Base-by-base conservation (phyloP, 129 eudicot species). In the Flaveria robusta region DNA sequence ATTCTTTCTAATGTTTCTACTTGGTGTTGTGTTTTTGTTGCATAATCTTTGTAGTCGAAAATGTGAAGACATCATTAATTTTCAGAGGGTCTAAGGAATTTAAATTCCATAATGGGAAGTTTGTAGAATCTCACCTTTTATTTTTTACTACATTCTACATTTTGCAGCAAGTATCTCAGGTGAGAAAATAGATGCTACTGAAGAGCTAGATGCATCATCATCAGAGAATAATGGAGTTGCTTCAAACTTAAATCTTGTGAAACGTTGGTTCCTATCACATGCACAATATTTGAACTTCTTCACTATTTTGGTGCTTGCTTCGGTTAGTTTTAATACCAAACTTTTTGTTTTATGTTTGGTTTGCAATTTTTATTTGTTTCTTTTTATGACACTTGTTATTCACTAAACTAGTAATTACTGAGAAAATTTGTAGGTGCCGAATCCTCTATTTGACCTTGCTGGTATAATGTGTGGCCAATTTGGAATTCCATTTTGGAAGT, bases 391-490 rank as follows among this genome's bases (percentile, higher is more conserved):
- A 47, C 51, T 55, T 43, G 39, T 34, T 34, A 34, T 34, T 34
- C 39, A 34, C 7, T 34, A 34, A 34, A 34, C 39, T 34, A 7
- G 39, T 46, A 66, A 55, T 59, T 76, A 66, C 70, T 39, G 78
- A 24, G 20, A 18, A 11, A 43, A 69, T 47, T 81, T 88, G 34
- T 46, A 95, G 99, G 96, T 95, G 51, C 99, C 99, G 72, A 95
- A 95, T 89, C 99, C 99, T 78, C 81, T 95, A 68, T 95, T 91
- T 80, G 99, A 95, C 79, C 97, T 95, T 49, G 99, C 99, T 76
- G 99, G 99, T 67, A 95, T 95, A 42, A 89, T 95, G 99, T 95
- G 99, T 68, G 99, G 99, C 72, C 99, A 95, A 81, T 89, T 95
- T 72, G 99, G 97, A 75, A 85, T 95, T 74, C 97, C 99, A 16